phyloP scores from a whole-genome alignment of 2,329 filamentous ascomycete genomes.

The Exutisphaerella laricina region DNA sequence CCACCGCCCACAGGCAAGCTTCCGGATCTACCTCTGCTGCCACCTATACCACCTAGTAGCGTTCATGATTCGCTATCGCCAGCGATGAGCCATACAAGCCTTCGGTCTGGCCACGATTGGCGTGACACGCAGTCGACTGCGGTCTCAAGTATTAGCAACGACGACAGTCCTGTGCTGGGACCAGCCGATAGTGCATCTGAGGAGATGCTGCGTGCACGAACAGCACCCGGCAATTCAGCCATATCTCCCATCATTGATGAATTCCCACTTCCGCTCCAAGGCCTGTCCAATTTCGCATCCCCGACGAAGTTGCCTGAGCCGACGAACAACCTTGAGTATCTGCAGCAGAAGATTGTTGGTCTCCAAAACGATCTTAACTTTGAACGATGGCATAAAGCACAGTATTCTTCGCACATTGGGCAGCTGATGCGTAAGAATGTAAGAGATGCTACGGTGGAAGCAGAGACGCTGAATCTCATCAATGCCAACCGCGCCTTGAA shows the following conservation, averaged over 20 bases:
- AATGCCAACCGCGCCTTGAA: constrained; percentile 70
- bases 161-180: constrained; percentile 60
- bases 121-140: constrained; percentile 51
- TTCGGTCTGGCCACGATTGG: constrained; percentile 43
- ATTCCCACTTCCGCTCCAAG: constrained; percentile 21
- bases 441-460: constrained; percentile 70
- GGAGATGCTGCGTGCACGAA: constrained; percentile 19
- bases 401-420: constrained; percentile 76
- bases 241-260: constrained; percentile 24
- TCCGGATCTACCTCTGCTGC: constrained; percentile 42
- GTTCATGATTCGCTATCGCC: constrained; percentile 27
- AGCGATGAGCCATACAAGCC: constrained; percentile 27
- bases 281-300: background rate
- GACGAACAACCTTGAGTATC: constrained; percentile 44
- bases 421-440: constrained; percentile 70
- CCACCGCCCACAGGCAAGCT: constrained; percentile 44
- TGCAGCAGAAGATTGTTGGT: constrained; percentile 69
- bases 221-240: background rate
- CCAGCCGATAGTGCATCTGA: constrained; percentile 32
- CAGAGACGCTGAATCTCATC: constrained; percentile 75
- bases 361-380: constrained; percentile 77
- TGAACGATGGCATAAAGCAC: constrained; percentile 76
- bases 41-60: constrained; percentile 31
- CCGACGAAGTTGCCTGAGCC: constrained; percentile 18
- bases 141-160: constrained; percentile 32